These are phyloP conservation scores for Suillus bovinus DNA, from an alignment of 768 basidiomycete species.

Conservation along the genomic window DNA sequence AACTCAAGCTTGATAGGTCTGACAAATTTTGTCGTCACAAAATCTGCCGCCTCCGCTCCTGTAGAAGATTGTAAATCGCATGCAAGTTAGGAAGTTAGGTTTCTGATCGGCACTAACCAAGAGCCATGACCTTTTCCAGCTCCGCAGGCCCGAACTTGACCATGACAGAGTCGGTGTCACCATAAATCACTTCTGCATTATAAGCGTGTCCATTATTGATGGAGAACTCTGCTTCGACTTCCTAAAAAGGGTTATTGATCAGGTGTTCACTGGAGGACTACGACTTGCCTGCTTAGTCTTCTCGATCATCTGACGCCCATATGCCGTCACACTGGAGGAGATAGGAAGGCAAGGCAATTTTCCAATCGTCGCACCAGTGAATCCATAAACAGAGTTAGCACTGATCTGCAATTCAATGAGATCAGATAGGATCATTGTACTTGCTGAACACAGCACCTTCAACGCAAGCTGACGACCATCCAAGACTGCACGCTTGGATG, in stretches of 20 bases:
- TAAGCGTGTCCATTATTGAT: conserved; percentile 82
- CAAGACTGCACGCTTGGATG: conserved; percentile 94
- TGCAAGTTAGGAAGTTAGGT: not conserved
- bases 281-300: conserved; percentile 78
- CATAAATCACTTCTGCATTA: conserved; percentile 95
- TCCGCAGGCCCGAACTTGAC: conserved; percentile 93
- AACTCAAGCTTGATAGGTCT: conserved; percentile 99
- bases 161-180: conserved; percentile 99
- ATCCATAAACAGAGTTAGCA: conserved; percentile 98
- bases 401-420: conserved; percentile 69
- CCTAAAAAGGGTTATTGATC: conserved; percentile 39
- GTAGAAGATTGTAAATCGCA: conserved; percentile 7
- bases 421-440: not conserved
- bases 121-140: conserved; percentile 81
- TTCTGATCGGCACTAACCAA: conserved; percentile 65
- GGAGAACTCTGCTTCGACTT: conserved; percentile 88
- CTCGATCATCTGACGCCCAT: conserved; percentile 99
- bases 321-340: conserved; percentile 93
- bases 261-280: not conserved
- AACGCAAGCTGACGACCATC: conserved; percentile 97
- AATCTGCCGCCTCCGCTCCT: conserved; percentile 92
- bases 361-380: conserved; percentile 96
- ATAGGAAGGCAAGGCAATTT: conserved; percentile 96
- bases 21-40: conserved; percentile 89
- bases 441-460: conserved; percentile 54